Base-by-base conservation (phyloP, 495 filamentous ascomycete species). In the Oleoguttula mirabilis region DNA sequence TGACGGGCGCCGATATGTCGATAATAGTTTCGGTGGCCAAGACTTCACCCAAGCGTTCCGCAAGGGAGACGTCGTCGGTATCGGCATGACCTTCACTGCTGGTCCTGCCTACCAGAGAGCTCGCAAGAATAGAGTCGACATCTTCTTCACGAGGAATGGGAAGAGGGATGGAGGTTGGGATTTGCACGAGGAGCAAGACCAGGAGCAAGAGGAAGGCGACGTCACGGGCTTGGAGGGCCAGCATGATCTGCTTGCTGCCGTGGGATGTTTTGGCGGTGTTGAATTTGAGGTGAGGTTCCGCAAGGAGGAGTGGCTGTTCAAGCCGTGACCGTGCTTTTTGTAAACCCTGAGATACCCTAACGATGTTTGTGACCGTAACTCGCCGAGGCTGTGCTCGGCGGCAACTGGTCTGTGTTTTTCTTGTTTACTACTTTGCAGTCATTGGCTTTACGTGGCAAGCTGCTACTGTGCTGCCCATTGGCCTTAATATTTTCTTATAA, bases 1-100 rank as follows among this genome's bases (percentile, higher is more conserved):
- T 57, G 88, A 96, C 59, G 88, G 88, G 10, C 76, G 82, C 51
- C 71, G 75, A 50, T 96, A 83, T 58, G 70, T 90, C 46, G 92
- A 94, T 64, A 84, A 95, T 55, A 71, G 73, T 1, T 86, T 70
- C 67, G 88, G 88, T 17, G 88, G 88, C 2, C 76, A 73, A 47
- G 68, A 78, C 41, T 94, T 95, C 55, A 73, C 72, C 0, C 36
- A n/a, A 17, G 51, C 71, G 1, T 74, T 82, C 49, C 41, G 54
- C 3, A 49, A 51, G 3, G 76, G 72, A 4, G 71, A 80, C 34
- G 71, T 66, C 0, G 64, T 80, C 17, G 79, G 79, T 2, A 45
- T 82, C 14, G 86, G 86, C 0, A 88, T 94, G 76, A 69, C 60
- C 7, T 80, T 92, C 52, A 60, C 56, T 20, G 36, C 53, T 19